Evolutionary conservation across 352 stramenopile species (phyloP).

Genomic region (Globisporangium solare): DNA sequence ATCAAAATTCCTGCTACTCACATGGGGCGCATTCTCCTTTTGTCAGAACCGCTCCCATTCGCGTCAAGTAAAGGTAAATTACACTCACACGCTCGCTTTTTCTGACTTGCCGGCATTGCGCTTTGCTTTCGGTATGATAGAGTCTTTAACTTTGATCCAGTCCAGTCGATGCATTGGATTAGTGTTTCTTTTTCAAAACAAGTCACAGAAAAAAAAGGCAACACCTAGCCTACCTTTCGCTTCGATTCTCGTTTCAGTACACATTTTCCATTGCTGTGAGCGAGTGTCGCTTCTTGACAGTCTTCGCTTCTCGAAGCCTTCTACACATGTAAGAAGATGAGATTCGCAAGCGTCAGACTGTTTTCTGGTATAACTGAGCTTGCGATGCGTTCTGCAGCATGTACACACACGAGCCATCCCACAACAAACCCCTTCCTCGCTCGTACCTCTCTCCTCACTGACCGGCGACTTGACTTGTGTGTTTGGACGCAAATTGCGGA

Average conservation of each 20-base stretch:
- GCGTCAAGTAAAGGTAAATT: not conserved
- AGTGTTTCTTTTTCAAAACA: too few relatives aligned
- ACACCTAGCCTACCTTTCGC: not conserved
- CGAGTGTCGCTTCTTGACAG: not conserved
- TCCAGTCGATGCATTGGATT: not conserved
- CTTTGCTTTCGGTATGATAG: not conserved
- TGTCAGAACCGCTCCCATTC: not conserved
- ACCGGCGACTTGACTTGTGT: not conserved
- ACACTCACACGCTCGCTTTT: slow-evolving; percentile 1
- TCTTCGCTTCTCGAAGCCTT: not conserved
- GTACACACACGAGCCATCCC: not conserved
- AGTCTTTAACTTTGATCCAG: not conserved
- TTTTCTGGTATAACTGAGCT: too few relatives aligned
- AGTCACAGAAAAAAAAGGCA: too few relatives aligned
- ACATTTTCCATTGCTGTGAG: not conserved
- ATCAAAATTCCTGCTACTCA: slow-evolving; percentile 29
- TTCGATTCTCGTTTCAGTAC: not conserved
- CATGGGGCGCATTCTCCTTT: slow-evolving; percentile 15
- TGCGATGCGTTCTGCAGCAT: not conserved
- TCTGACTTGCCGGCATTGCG: not conserved
- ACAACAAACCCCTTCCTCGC: not conserved
- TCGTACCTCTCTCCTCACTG: not conserved
- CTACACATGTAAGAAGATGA: too few relatives aligned
- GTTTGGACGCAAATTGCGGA: slow-evolving; percentile 5
- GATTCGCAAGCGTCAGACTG: too few relatives aligned